phyloP scores from a whole-genome alignment of 768 basidiomycete genomes.

The Tricholoma sp. region DNA sequence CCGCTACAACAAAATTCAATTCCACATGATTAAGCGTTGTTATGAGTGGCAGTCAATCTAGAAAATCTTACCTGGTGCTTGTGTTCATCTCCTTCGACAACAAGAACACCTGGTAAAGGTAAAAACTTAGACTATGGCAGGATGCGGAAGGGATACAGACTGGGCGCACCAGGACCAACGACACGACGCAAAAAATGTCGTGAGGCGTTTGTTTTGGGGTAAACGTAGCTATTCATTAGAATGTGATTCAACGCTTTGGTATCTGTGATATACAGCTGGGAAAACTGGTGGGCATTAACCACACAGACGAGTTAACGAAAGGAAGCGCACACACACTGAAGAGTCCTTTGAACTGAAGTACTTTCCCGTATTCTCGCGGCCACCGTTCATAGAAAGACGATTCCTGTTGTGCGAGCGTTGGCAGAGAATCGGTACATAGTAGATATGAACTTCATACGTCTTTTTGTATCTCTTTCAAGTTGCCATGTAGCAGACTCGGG shows the following conservation, averaged over 20 bases:
- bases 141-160: not conserved
- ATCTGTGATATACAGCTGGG: not conserved
- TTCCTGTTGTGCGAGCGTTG: constrained; percentile 20
- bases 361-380: constrained; percentile 12
- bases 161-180: constrained; percentile 33
- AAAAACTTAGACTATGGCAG: not conserved
- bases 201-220: constrained; percentile 46
- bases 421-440: not conserved
- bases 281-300: not conserved
- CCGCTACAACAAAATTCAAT: constrained; percentile 26
- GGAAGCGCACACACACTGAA: constrained; percentile 30
- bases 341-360: constrained; percentile 17
- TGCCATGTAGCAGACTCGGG: constrained; percentile 42
- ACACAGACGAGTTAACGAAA: not conserved
- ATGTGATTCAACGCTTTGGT: constrained; percentile 58
- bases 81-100: constrained; percentile 46
- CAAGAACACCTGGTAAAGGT: constrained; percentile 38
- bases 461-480: constrained; percentile 38
- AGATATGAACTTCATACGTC: constrained; percentile 24
- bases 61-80: constrained; percentile 33
- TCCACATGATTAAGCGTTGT: not conserved
- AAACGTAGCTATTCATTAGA: constrained; percentile 48
- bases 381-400: constrained; percentile 16
- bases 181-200: constrained; percentile 34
- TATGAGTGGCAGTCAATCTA: not conserved